Base-by-base conservation (phyloP, 176 grass and related monocot species). In the Musa beccarii region DNA sequence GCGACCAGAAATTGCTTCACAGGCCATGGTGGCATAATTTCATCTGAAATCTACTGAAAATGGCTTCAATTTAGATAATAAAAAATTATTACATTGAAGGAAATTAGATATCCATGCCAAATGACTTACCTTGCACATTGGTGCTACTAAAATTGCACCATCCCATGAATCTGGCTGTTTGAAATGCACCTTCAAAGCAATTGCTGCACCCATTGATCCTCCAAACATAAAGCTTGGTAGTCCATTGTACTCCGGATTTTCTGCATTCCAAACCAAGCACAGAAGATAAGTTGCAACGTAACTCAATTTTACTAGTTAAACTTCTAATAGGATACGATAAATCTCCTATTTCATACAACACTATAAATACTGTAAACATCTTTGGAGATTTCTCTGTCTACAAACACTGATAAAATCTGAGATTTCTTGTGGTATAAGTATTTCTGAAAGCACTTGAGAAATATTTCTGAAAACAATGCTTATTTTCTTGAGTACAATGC, bases 171-270 rank as follows among this genome's bases (percentile, higher is more conserved):
- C 71, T 21, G 82, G 90, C 81, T 98, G 88, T 74, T 93, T 98
- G 52, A 98, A 91, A 63, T 93, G 90, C 72, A 93, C 78, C 81
- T 93, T 98, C 66, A 98, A 74, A 78, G 90, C 88, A 76, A 98
- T 84, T 68, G 95, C 95, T n/a, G 88, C 95, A 34, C 95, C 95
- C 88, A 98, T 81, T 70, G 95, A 93, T 87, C 91, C 84, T 34
- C 95, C 95, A 87, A 93, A 89, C 51, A 98, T 61, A 89, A 98
- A 98, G 79, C 90, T 83, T 0, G 90, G 86, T 34, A 91, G 79
- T 66, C 76, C 88, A 72, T 67, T 81, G 66, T 91, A 72, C 82
- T 89, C 90, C 82, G 86, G 77, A 81, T 93, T 85, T 81, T 86
- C 95, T 98, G 76, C 64, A 59, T 66, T 49, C 79, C 57, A 52